Base-by-base conservation (phyloP, 1,284 basidiomycete species). In the Rhizoctonia solani region DNA sequence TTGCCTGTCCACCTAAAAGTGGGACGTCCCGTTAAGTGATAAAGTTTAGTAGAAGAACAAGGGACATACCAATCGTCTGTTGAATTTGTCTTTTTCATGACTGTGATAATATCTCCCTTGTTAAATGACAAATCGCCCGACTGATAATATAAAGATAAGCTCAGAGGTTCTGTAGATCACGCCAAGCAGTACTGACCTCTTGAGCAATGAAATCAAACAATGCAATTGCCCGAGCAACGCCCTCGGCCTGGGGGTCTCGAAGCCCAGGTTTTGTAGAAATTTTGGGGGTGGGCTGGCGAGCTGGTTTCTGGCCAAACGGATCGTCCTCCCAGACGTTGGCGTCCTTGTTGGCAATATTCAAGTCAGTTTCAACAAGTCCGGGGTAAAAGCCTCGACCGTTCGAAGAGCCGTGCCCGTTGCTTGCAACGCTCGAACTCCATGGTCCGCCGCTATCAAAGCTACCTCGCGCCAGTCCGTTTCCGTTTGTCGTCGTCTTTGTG, bases 41-140 rank as follows among this genome's bases (percentile, higher is more conserved):
- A 41, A 39, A 14, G 44, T 9, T 46, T 19, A 46, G 44, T 46
- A 11, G 6, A 6, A 19, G 19, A 19, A 6, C 44, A 5, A 19
- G 9, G 21, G 21, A 21, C 80, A 68, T 72, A 89, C 92, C 92
- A 95, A 71, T 93, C 89, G 74, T 93, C 87, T 19, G 81, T 86
- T 46, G 84, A 90, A 42, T 87, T 83, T 69, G 87, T 93, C 78
- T 85, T 90, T 74, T 89, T 82, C 19, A 86, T 84, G 16, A 96
- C 82, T 9, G 79, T 82, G 66, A 97, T 88, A 16, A 95, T 83
- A 70, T 95, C 88, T 0, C 92, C 92, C 75, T 89, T 92, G n/a
- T 79, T 81, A 75, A 97, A 91, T 0, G 89, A 88, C 46, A 97
- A 75, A 77, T 97, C 94, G 1, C 90, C 93, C 11, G 80, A 72